Base-by-base conservation (phyloP, 23 red algal genomes). In the Chondrus crispus region DNA sequence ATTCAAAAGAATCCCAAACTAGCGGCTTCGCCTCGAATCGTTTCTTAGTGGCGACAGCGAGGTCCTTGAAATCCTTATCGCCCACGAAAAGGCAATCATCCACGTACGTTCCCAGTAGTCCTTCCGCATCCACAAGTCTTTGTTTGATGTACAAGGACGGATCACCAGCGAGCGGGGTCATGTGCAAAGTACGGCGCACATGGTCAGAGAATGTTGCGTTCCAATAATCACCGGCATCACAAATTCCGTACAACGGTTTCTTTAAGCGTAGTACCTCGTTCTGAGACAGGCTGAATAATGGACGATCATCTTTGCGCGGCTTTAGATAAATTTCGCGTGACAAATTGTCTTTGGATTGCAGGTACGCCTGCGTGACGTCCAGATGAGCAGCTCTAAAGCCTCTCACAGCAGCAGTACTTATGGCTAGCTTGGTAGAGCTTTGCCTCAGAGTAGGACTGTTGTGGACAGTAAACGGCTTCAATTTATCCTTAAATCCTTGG, bases 321-420 rank as follows among this genome's bases (percentile, higher is more conserved):
- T 40, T 78, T 1, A 89, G 16, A 18, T 79, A 89, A 3, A 58
- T 47, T 2, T 63, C 52, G 50, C 85, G 85, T 38, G 39, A 29
- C 6, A 79, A 41, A 2, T 79, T 36, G 2, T 32, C 41, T 14
- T 47, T n/a, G 1, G 85, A 39, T 40, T 48, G 85, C 3, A 89
- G 36, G 42, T 76, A 88, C 13, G 85, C 85, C 40, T 88, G 85
- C 3, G 32, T 35, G 9, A 88, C 22, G 38, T 88, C 85, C 18
- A 62, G 42, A 18, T 19, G 50, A 43, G 55, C 62, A 4, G 79
- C 3, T 51, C 47, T 16, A 77, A 58, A 79, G 6, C 30, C 70
- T 46, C 76, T 45, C 2, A 89, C 79, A 4, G 69, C 46, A 26
- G 85, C 68, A 37, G 62, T 7, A 40, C 12, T 40, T 5, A 80